These are phyloP conservation scores for Exophiala calicioides DNA, from an alignment of 2,329 filamentous ascomycete species.

Conservation along the genomic window DNA sequence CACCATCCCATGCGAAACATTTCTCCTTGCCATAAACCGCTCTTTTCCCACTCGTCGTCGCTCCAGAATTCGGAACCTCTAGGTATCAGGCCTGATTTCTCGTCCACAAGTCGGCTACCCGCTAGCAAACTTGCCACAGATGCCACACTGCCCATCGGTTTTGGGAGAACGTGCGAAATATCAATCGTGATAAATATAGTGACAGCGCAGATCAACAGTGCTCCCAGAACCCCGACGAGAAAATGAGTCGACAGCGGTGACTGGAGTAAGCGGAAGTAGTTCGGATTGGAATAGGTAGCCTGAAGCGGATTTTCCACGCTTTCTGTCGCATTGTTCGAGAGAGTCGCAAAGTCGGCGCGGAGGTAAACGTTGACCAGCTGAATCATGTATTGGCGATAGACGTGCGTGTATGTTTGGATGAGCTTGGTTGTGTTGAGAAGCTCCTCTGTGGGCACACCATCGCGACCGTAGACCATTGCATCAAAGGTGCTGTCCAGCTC, in stretches of 20 bases:
- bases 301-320: slow-evolving; percentile 16
- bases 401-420: slow-evolving; percentile 19
- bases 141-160: slow-evolving; percentile 23
- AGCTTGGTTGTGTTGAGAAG: slow-evolving; percentile 14
- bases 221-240: slow-evolving; percentile 20
- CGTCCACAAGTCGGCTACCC: slow-evolving; percentile 22
- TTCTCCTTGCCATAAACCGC: slow-evolving; percentile 23
- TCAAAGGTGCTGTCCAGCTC: slow-evolving; percentile 15
- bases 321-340: slow-evolving; percentile 22
- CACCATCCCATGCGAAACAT: slow-evolving; percentile 28
- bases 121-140: slow-evolving; percentile 25
- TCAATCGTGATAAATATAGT: slow-evolving; percentile 22
- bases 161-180: slow-evolving; percentile 24
- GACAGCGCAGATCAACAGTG: slow-evolving; percentile 19
- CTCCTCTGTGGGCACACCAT: slow-evolving; percentile 21
- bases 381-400: slow-evolving; percentile 24
- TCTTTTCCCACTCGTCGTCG: slow-evolving; percentile 23
- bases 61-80: slow-evolving; percentile 24
- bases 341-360: slow-evolving; percentile 16
- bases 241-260: slow-evolving; percentile 21
- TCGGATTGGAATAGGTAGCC: slow-evolving; percentile 15
- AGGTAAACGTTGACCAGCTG: slow-evolving; percentile 18
- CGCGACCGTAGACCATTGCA: slow-evolving; percentile 24
- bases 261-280: slow-evolving; percentile 15
- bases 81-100: slow-evolving; percentile 20